Base-by-base conservation (phyloP, 1,139 yeast genomes). In the Scheffersomyces segobiensis region DNA sequence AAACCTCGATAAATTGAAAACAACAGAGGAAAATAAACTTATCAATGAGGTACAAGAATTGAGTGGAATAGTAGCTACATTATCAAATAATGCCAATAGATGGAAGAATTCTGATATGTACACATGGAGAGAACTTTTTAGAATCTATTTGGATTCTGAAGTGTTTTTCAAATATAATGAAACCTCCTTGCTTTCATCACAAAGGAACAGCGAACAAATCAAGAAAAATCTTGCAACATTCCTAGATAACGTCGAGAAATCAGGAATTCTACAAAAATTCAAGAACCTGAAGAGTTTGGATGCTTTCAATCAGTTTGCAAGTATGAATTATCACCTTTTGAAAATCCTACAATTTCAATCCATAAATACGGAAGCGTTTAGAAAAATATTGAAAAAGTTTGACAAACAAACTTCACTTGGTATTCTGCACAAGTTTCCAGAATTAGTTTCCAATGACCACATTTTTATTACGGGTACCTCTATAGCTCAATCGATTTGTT, bases 71-170 rank as follows among this genome's bases (percentile, higher is more conserved):
- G 74, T 87, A 2, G 73, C 77, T 3, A 66, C 71, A 18, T 71
- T 81, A 10, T 72, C 85, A 0, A 67, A 74, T 17, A 69, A 68
- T 32, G 65, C 63, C 7, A 59, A 63, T 21, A 65, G 73, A 19
- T 57, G 69, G 14, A 82, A 77, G 60, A 79, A 76, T 58, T 75
- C 83, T 0, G 93, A 88, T 65, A 74, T 88, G 71, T 87, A 87
- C 65, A 78, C 78, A n/a, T 89, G 95, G 95, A 75, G 93, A 60
- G 86, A 87, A 65, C 76, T 89, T 14, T 88, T 89, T 72, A 83
- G 81, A 63, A 73, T 83, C 24, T 89, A 88, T 65, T 78, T 88
- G 55, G 93, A 88, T 64, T 81, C 86, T 39, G 90, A 88, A 63
- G 84, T 89, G 24, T 88, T 86, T 62, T 85, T 87, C 71, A 83